Conservation (phyloP, 768 basidiomycete species). For the Suillus lakei region DNA sequence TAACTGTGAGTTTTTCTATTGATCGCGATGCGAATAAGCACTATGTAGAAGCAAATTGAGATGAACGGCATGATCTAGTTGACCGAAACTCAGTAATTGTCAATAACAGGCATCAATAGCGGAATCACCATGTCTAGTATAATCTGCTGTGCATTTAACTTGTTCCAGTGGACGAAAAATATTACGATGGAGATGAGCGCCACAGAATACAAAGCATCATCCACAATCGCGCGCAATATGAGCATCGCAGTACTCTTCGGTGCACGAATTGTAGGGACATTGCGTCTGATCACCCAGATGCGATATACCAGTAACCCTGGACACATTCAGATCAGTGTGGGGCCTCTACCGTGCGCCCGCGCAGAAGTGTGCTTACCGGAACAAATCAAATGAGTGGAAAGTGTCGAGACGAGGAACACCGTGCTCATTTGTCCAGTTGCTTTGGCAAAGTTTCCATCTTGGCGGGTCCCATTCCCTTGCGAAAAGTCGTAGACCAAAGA, state of each 20-base stretch:
- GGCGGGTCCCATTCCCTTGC: not conserved
- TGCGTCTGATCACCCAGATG: constrained; percentile 9
- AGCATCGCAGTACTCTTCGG: not conserved
- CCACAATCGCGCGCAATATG: constrained; percentile 6
- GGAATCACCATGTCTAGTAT: constrained; percentile 11
- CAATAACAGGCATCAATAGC: not conserved
- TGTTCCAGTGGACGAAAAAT: constrained; percentile 3
- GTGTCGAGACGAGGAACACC: constrained; percentile 5
- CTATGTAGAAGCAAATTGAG: constrained; percentile 11
- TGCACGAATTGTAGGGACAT: not conserved
- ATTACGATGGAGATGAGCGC: constrained; percentile 4
- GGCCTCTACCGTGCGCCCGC: not conserved
- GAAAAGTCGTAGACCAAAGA: constrained; percentile 8
- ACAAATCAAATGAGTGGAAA: constrained; percentile 10
- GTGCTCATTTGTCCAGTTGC: constrained; percentile 6
- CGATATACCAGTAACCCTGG: constrained; percentile 11
- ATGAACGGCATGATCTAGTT: constrained; percentile 7
- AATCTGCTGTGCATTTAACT: not conserved
- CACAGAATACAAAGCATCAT: constrained; percentile 10
- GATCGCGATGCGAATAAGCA: constrained; percentile 6
- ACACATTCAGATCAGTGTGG: not conserved
- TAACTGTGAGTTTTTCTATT: too few relatives aligned
- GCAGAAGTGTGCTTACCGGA: constrained; percentile 2
- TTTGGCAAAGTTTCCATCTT: not conserved
- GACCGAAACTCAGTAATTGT: not conserved